Base-by-base conservation (phyloP, 2,329 filamentous ascomycete species). In the Stagonosporopsis tanaceti region DNA sequence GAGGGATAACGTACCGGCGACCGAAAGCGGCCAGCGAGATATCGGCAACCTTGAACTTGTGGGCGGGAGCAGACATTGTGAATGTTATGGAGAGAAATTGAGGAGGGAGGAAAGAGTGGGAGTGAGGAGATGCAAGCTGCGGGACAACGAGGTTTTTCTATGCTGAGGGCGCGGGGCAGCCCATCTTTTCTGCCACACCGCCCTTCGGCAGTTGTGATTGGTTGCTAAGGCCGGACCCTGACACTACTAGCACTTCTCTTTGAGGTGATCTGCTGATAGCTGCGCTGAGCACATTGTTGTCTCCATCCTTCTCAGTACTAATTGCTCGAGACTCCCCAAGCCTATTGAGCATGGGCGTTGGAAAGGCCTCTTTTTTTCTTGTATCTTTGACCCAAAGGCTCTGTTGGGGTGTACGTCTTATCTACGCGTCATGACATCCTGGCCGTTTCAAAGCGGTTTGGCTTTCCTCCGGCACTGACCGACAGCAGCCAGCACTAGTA, bases 1-100 rank as follows among this genome's bases (percentile, higher is more conserved):
- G 30, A 44, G 37, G 44, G 37, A 15, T 7, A 44, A 28, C 48
- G 22, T 52, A 57, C 82, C 94, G 93, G 84, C 95, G 93, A 82
- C 95, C 95, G 78, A 99, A 98, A 81, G 95, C 95, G 78, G 95
- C 94, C 79, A 98, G 89, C 79, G 90, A 84, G 80, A 98, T 91
- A 87, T 98, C 95, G 77, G 94, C 93, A 84, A 99, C 94, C 91
- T 97, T 97, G 90, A 92, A 96, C 83, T 91, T 94, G 81, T 89
- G 83, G 78, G 93, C 93, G 82, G 93, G 93, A 76, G 91, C 91
- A 86, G 75, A 79, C 85, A 87, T 87, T 63, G 65, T 84, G 76
- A 50, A 50, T 62, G 50, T 47, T 56, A 41, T 55, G 50, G 58
- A 53, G 50, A 40, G 32, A 39, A 44, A 47, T 52, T 52, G 62